Evolutionary conservation across 2,329 filamentous ascomycete genomes (phyloP).

Genomic region (Fonsecaea erecta): DNA sequence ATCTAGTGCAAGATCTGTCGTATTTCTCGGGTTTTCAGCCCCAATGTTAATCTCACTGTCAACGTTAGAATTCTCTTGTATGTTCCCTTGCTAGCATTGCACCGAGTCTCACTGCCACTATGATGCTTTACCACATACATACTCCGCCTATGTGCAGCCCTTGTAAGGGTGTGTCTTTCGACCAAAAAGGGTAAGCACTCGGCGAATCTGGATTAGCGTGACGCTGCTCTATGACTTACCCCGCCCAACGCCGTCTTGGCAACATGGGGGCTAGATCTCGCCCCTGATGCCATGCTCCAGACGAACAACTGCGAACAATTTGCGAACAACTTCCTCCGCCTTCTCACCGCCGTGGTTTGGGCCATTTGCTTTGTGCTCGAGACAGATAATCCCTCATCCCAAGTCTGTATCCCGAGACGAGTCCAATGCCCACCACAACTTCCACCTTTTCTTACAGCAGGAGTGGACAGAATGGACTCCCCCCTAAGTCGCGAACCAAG

Average conservation of each 20-base stretch:
- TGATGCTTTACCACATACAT: background rate
- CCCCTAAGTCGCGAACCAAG: background rate
- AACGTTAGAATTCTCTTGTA: background rate
- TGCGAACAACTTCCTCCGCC: background rate
- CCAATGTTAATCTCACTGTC: background rate
- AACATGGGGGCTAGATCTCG: background rate
- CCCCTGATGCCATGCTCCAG: too few relatives aligned
- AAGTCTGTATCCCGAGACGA: background rate
- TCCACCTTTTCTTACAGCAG: background rate
- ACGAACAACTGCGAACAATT: too few relatives aligned
- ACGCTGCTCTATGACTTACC: background rate
- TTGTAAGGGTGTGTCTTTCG: background rate
- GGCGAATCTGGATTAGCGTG: background rate
- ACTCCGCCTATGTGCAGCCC: background rate
- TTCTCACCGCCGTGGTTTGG: background rate
- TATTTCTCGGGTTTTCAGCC: background rate
- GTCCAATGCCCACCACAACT: background rate
- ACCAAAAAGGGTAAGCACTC: background rate
- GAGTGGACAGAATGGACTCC: background rate
- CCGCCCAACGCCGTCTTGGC: background rate
- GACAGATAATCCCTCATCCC: background rate
- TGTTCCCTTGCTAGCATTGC: background rate
- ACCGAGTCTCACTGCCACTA: background rate
- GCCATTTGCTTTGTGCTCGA: background rate
- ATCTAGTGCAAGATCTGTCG: background rate